Conservation (phyloP, 2,329 filamentous ascomycete species). For the Scedosporium apiospermum region DNA sequence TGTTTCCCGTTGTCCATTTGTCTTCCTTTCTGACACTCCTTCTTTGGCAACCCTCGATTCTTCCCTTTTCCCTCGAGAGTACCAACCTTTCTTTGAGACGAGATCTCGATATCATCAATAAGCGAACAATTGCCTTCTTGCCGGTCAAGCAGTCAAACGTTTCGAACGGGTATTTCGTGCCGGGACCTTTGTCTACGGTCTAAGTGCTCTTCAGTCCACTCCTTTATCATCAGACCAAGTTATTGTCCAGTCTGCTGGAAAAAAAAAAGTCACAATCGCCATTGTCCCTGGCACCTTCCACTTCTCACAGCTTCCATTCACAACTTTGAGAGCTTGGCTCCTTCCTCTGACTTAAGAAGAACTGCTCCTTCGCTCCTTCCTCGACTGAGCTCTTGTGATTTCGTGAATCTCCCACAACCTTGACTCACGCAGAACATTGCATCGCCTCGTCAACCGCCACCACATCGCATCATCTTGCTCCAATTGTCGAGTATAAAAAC, state of each 20-base stretch:
- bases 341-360: not conserved
- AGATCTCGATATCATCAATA: not conserved
- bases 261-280: not conserved
- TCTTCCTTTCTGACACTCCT: not conserved
- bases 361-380: not conserved
- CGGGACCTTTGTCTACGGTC: not conserved
- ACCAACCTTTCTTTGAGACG: too few species aligned
- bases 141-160: constrained; percentile 2
- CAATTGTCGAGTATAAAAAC: too few species aligned
- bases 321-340: not conserved
- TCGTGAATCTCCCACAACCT: too few species aligned
- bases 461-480: too few species aligned
- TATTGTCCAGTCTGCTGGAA: not conserved
- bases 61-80: too few species aligned
- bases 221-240: not conserved
- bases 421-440: too few species aligned
- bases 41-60: too few species aligned
- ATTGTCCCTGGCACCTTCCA: not conserved
- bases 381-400: not conserved
- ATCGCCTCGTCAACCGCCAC: too few species aligned
- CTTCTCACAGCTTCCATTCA: not conserved
- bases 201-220: not conserved
- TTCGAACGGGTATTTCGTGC: not conserved
- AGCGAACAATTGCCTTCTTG: not conserved
- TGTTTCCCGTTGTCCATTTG: not conserved